Conservation (phyloP, 352 stramenopile species). For the Phytophthora ohioensis region DNA sequence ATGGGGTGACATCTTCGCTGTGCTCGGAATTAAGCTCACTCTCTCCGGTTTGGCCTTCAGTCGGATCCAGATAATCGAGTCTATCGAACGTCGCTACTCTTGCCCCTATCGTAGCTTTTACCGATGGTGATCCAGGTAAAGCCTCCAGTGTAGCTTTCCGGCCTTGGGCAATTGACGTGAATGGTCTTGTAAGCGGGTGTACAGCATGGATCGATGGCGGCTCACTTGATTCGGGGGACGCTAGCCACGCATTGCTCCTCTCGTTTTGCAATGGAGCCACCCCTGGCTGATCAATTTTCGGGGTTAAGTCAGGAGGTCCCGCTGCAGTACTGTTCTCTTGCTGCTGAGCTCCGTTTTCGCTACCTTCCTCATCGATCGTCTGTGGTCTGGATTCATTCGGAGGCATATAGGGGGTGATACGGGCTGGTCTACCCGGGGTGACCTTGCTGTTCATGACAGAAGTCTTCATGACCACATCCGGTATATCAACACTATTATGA, state of each 20-base stretch:
- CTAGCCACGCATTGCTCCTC: slow-evolving; percentile 34
- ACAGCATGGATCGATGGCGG: slow-evolving; percentile 29
- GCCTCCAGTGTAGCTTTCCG: slow-evolving; percentile 42
- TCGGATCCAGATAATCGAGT: slow-evolving; percentile 19
- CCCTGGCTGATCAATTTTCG: background rate
- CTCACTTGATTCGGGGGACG: slow-evolving; percentile 19
- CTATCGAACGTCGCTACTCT: slow-evolving; percentile 25
- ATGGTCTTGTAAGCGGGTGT: slow-evolving; percentile 34
- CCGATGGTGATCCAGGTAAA: slow-evolving; percentile 27
- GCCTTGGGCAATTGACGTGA: slow-evolving; percentile 31
- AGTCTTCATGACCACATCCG: slow-evolving; percentile 47
- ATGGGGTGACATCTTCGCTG: background rate
- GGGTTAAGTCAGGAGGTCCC: background rate
- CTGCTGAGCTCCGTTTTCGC: slow-evolving; percentile 14
- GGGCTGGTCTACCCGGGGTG: slow-evolving; percentile 16
- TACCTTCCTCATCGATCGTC: slow-evolving; percentile 33
- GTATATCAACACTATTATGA: slow-evolving; percentile 32
- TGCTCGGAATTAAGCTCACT: slow-evolving; percentile 1
- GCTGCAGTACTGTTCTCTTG: background rate
- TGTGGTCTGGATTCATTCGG: slow-evolving; percentile 9
- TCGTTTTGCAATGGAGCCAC: slow-evolving; percentile 13
- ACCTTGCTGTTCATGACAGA: slow-evolving; percentile 35
- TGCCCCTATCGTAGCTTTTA: slow-evolving; percentile 18
- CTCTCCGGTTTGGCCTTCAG: slow-evolving; percentile 8
- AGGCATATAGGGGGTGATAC: slow-evolving; percentile 33